Evolutionary conservation across 2,329 filamentous ascomycete species (phyloP).

Genomic region (Fusarium sterilihyphosum): DNA sequence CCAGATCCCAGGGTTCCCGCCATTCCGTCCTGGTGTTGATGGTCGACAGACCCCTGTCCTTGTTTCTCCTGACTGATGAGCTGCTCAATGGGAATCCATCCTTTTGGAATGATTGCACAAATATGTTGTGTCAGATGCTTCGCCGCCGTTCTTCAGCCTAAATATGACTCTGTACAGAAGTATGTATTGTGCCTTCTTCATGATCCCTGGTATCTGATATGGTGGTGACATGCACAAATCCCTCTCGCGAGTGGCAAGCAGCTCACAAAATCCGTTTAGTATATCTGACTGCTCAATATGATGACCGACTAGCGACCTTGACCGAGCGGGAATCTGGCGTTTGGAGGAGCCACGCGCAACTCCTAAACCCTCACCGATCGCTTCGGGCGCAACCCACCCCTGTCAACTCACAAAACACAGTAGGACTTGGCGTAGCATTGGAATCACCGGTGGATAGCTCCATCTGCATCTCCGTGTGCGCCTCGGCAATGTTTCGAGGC

Average conservation of each 20-base stretch:
- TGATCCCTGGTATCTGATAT: background rate
- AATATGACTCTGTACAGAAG: background rate
- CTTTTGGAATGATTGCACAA: background rate
- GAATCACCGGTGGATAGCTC: constrained; percentile 10
- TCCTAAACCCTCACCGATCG: constrained; percentile 39
- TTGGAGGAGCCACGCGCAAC: constrained; percentile 25
- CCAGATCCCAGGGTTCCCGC: constrained; percentile 46
- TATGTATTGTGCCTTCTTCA: background rate
- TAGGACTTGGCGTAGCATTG: constrained; percentile 22
- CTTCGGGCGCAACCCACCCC: constrained; percentile 37
- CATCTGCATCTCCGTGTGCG: constrained; percentile 24
- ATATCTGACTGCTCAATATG: constrained; percentile 31
- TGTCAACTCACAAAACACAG: constrained; percentile 14
- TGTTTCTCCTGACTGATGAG: constrained; percentile 30
- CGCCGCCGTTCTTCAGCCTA: constrained; percentile 31
- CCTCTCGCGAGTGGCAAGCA: constrained; percentile 24
- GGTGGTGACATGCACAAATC: background rate
- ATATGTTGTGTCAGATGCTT: constrained; percentile 17
- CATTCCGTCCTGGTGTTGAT: constrained; percentile 34
- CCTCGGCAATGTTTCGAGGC: constrained; percentile 32
- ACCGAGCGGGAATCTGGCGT: constrained; percentile 33
- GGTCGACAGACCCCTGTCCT: constrained; percentile 29
- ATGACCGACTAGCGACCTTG: constrained; percentile 22
- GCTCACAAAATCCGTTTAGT: constrained; percentile 26
- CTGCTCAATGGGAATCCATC: constrained; percentile 4